Conservation (phyloP, 208 protist species). For the Trypanosomatidae sp. region DNA sequence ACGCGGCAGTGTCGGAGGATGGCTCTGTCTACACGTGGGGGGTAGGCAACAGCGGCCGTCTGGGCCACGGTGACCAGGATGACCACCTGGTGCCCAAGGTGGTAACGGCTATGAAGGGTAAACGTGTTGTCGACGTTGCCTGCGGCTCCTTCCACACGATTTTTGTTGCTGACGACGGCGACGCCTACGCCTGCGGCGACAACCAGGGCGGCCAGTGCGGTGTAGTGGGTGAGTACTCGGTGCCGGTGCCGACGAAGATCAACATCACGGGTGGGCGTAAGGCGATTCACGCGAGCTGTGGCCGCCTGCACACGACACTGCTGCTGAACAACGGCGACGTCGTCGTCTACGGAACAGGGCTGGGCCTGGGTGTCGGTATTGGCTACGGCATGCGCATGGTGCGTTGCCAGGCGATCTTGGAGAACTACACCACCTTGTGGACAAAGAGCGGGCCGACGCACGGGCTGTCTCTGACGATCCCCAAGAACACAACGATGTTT, state of each 20-base stretch:
- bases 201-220: slow-evolving; percentile 83
- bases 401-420: slow-evolving; percentile 54
- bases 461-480: slow-evolving; percentile 65
- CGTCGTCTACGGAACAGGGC: slow-evolving; percentile 67
- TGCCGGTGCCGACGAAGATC: slow-evolving; percentile 43
- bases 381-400: slow-evolving; percentile 72
- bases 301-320: slow-evolving; percentile 70
- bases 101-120: slow-evolving; percentile 32
- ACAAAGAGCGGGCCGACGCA: slow-evolving; percentile 51
- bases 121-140: slow-evolving; percentile 56
- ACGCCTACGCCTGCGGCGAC: slow-evolving; percentile 72
- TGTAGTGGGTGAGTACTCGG: slow-evolving; percentile 42
- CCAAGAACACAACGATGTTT: slow-evolving; percentile 58
- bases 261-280: slow-evolving; percentile 35
- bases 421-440: slow-evolving; percentile 68
- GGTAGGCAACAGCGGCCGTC: slow-evolving; percentile 69
- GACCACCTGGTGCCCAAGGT: slow-evolving; percentile 41
- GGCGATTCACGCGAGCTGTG: slow-evolving; percentile 64
- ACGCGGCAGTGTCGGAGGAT: slow-evolving; percentile 44
- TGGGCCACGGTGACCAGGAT: slow-evolving; percentile 70
- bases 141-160: slow-evolving; percentile 85
- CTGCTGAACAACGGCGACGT: slow-evolving; percentile 65
- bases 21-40: slow-evolving; percentile 81
- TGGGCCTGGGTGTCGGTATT: slow-evolving; percentile 60
- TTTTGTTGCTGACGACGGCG: slow-evolving; percentile 55